These are phyloP conservation scores for Pseudogymnoascus sp. DNA, from an alignment of 2,329 filamentous ascomycete genomes.

Conservation along the genomic window DNA sequence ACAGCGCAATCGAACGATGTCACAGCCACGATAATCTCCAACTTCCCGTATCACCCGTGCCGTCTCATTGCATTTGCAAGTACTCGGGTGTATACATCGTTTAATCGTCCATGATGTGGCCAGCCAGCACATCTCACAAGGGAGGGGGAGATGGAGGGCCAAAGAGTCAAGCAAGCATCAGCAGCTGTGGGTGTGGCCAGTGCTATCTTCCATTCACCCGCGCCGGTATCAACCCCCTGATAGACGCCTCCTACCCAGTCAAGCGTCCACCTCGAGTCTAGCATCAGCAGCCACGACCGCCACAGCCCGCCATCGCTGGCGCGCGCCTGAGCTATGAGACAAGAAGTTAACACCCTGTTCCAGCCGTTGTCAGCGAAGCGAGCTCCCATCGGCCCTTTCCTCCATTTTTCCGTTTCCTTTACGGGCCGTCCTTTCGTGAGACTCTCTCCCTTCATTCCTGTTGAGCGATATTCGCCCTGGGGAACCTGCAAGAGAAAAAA, in stretches of 20 bases:
- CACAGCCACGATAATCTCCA: not conserved
- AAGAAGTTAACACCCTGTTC: not conserved
- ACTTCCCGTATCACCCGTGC: constrained; percentile 1
- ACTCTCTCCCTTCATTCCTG: not conserved
- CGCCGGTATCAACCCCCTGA: not conserved
- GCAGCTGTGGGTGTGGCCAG: not conserved
- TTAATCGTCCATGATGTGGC: not conserved
- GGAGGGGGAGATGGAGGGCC: not conserved
- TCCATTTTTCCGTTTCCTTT: not conserved
- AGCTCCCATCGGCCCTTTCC: not conserved
- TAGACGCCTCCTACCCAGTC: not conserved
- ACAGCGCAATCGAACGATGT: not conserved
- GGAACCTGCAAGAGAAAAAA: not conserved
- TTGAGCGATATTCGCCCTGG: not conserved
- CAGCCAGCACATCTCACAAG: not conserved
- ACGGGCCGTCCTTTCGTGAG: not conserved
- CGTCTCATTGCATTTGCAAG: not conserved
- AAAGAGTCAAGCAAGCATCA: not conserved
- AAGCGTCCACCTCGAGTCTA: not conserved
- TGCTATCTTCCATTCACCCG: constrained; percentile 6
- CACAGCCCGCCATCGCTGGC: not conserved
- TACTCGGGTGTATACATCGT: not conserved
- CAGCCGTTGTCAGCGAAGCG: not conserved
- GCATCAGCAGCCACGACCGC: not conserved
- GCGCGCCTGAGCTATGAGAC: not conserved